A percentile compares a stretch with the other conserved stretches of the same genome.
phyloP scores from a whole-genome alignment of 345 rosid species.

The Aquilaria sinensis region DNA sequence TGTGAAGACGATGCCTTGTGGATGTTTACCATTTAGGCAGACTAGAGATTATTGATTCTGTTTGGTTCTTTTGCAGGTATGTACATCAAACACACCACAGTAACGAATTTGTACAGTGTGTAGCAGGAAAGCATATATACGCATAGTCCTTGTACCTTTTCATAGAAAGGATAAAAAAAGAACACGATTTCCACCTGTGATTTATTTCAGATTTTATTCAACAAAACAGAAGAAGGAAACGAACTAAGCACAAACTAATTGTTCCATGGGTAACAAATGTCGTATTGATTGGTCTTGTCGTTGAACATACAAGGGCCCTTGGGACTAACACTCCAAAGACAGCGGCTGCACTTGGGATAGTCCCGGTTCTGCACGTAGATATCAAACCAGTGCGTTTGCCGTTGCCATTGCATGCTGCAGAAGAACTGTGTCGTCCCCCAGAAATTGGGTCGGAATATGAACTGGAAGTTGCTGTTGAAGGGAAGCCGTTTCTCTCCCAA shows the following conservation, averaged over 20 bases:
- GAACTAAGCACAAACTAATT: too few species aligned
- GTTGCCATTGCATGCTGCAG: conserved; percentile 15
- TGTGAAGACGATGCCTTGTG: too few species aligned
- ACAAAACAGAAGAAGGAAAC: too few species aligned
- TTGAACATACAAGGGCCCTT: conserved; percentile 11
- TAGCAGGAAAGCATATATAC: too few species aligned
- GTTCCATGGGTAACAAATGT: conserved; percentile 11
- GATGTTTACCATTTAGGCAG: too few species aligned
- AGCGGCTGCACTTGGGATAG: neutral
- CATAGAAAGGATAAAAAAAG: conserved; percentile 3
- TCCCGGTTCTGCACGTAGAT: conserved; percentile 11
- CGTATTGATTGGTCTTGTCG: neutral
- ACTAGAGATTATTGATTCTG: too few species aligned
- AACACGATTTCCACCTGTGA: conserved; percentile 5
- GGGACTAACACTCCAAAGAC: conserved; percentile 3
- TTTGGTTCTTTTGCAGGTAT: too few species aligned
- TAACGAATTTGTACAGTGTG: too few species aligned
- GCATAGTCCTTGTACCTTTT: neutral
- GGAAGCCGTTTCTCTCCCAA: conserved; percentile 5
- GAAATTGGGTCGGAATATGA: conserved; percentile 10
- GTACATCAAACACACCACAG: too few species aligned
- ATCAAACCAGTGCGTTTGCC: neutral
- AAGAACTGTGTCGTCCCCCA: conserved; percentile 4
- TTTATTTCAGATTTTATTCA: too few species aligned
- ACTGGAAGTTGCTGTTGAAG: neutral